These are phyloP conservation scores for Schrenkiella parvula DNA, from an alignment of 345 rosid species.

Conservation along the genomic window DNA sequence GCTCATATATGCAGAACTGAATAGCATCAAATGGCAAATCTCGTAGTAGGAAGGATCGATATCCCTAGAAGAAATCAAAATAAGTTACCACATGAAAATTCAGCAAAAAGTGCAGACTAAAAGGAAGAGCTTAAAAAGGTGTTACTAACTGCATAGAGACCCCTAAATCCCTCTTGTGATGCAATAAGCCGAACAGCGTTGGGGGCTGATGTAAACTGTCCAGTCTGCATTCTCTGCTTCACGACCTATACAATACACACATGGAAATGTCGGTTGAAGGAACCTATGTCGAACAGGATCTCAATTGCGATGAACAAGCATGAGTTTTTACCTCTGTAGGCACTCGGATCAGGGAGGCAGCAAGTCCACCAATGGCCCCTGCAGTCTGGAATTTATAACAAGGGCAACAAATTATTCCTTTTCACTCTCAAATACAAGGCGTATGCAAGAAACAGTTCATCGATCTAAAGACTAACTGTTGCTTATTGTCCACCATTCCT, in stretches of 20 bases:
- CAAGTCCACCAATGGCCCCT: slow-evolving; percentile 90
- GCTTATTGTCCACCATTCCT: not conserved
- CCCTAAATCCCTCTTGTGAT: slow-evolving; percentile 76
- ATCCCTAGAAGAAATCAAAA: slow-evolving; percentile 51
- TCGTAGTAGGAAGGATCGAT: slow-evolving; percentile 76
- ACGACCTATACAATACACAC: slow-evolving; percentile 57
- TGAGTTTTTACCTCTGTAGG: slow-evolving; percentile 72
- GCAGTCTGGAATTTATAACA: slow-evolving; percentile 56
- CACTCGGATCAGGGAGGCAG: slow-evolving; percentile 90
- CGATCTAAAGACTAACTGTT: not conserved
- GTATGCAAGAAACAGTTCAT: not conserved
- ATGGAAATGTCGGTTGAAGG: not conserved
- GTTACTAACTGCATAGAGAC: slow-evolving; percentile 78
- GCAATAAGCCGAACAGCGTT: slow-evolving; percentile 74
- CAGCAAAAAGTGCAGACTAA: not conserved
- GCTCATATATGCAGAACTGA: slow-evolving; percentile 96
- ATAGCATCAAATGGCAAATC: slow-evolving; percentile 97
- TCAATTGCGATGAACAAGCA: not conserved
- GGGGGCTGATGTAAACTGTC: slow-evolving; percentile 83
- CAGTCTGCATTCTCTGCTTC: slow-evolving; percentile 94
- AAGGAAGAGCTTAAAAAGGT: not conserved
- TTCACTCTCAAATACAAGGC: not conserved
- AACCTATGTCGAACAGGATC: not conserved
- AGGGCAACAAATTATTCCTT: not conserved
- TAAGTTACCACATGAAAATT: slow-evolving; percentile 2